phyloP scores from a whole-genome alignment of 306 rosid species.

The Trichosanthes cucumerina region DNA sequence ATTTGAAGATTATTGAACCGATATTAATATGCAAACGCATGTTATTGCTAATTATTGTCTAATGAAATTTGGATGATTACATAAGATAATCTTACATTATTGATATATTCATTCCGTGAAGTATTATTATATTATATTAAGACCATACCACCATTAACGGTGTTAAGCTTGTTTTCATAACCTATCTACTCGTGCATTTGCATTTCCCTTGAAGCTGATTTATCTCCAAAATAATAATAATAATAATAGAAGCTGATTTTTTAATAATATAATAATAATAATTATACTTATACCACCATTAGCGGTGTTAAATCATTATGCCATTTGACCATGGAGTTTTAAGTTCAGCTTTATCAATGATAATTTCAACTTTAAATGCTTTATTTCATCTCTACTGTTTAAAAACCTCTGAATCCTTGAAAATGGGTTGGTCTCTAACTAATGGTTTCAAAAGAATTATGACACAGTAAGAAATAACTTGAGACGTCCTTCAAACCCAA shows the following conservation, averaged over 20 bases:
- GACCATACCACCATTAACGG: neutral
- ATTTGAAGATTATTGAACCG: neutral
- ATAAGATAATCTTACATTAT: neutral
- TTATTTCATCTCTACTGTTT: neutral
- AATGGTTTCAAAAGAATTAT: neutral
- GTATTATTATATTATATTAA: neutral
- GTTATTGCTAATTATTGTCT: neutral
- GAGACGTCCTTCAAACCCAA: neutral
- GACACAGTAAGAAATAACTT: neutral
- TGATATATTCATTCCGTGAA: neutral
- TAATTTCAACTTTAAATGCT: neutral
- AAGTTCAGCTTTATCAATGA: neutral
- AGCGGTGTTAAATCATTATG: neutral
- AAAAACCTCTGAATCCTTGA: neutral
- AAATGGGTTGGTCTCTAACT: neutral
- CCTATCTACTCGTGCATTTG: neutral
- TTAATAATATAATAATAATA: neutral
- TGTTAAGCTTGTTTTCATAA: neutral
- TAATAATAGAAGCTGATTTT: neutral
- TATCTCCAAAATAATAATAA: too few relatives aligned
- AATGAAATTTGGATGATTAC: neutral
- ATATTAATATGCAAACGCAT: neutral
- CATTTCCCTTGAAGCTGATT: neutral
- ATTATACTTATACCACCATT: neutral
- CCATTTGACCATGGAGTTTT: neutral